Base-by-base conservation (phyloP, 2,329 filamentous ascomycete species). In the Blumeria graminis region DNA sequence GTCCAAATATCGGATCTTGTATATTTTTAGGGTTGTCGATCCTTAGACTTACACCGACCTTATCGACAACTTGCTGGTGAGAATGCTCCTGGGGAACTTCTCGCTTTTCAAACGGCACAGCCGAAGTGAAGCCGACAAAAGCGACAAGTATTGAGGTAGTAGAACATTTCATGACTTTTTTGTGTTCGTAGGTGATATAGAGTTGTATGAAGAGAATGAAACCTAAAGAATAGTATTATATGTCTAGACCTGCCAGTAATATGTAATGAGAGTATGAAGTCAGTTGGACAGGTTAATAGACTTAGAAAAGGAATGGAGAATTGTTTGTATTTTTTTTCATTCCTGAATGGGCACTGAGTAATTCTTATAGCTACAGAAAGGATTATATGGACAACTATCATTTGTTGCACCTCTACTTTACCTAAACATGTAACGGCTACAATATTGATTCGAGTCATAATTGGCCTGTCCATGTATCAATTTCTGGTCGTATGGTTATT, bases 61-160 rank as follows among this genome's bases (percentile, higher is more conserved):
- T 69, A 34, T 65, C 64, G 52, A 78, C 65, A 63, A 76, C 70
- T 60, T 71, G 69, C 57, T 72, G 66, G 65, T 79, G 76, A 10
- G 74, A 74, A 62, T 77, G 74, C 60, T 78, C 76, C 63, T 78
- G 74, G 32, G 76, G 76, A 57, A 78, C 74, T 63, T 78, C 73
- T 61, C 74, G 74, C 8, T 56, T 57, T 50, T 60, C 59, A 16
- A 59, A 58, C 38, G 65, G 65, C 45, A 63, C 64, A 33, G 66
- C 64, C n/a, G 60, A 58, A 16, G 61, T 57, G 53, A 67, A 55
- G 58, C 64, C 61, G 55, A 66, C 61, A 38, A 66, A 61, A 61
- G 63, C 61, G 51, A 65, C 53, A 43, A 67, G 57, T 56, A 62
- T 41, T 54, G 61, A 59, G 55, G 61, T 60, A 14, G 62, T 60